phyloP scores from a whole-genome alignment of 257 asterid genomes.

The Echium plantagineum region DNA sequence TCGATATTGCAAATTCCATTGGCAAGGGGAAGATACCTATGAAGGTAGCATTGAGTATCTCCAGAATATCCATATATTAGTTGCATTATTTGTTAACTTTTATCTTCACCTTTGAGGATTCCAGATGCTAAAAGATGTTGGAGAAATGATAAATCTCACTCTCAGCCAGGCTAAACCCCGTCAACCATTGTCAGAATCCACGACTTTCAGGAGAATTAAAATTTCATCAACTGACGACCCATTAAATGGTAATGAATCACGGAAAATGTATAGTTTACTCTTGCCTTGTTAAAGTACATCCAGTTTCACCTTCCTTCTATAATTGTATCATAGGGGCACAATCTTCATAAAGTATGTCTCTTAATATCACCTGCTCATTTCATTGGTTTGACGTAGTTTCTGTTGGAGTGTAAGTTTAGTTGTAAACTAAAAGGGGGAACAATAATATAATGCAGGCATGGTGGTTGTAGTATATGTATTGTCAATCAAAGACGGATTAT shows the following conservation, averaged over 20 bases:
- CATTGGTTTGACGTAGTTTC: no score
- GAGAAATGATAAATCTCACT: constrained; percentile 56
- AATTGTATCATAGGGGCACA: no score
- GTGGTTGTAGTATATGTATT: no score
- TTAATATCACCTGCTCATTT: no score
- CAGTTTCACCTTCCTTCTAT: no score
- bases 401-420: no score
- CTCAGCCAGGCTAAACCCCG: constrained; percentile 67
- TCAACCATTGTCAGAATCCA: constrained; percentile 84
- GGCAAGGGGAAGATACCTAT: constrained; percentile 78
- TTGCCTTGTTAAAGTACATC: no score
- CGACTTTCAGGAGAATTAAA: constrained; percentile 74
- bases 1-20: constrained; percentile 73
- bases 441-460: no score
- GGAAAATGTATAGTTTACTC: no score
- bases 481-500: no score
- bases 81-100: constrained; percentile 7
- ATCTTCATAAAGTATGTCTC: no score
- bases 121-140: constrained; percentile 85
- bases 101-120: constrained; percentile 12
- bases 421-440: no score
- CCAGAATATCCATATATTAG: constrained; percentile 1
- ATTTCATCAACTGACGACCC: constrained; percentile 62
- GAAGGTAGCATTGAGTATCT: constrained; percentile 40
- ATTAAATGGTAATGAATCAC: constrained; percentile 44